Evolutionary conservation across 208 protist species (phyloP), one percentile per base, ranked within the genome.

Genomic region (Wallacemonas sp.): DNA sequence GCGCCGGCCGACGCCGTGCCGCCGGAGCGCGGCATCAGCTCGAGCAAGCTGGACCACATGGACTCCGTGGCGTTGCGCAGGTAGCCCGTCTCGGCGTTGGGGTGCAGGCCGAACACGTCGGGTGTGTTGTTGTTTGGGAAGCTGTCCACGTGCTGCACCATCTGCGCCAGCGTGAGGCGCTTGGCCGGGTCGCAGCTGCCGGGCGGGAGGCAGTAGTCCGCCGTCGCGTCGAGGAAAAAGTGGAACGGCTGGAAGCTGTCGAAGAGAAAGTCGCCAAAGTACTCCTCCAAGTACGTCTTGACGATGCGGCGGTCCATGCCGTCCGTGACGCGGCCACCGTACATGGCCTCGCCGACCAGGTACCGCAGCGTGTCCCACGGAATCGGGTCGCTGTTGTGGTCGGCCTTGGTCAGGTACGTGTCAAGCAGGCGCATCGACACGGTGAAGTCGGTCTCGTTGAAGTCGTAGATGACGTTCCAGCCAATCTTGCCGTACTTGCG

Each of bases 201-300:
- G 28, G 82, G 31, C 31, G 98, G 97, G 65, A 98, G 82, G 66
- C 79, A 83, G 78, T 99, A 99, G 68, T 97, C 86, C 11, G 94
- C 86, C 12, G 88, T 76, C 7, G 79, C 79, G 76, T 93, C 85
- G n/a, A 74, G 29, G 65, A 97, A 99, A 82, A 99, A 99, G 83
- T 98, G 89, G 82, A 99, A 99, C 18, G 95, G 90, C 80, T 99
- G 98, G 86, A 98, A 99, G 45, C 91, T 94, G 76, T 99, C 99
- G 76, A 99, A 99, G 29, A 99, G 83, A 79, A 99, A 99, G 77
- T 99, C 98, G 42, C 99, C 99, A 78, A 99, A 97, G 87, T 99
- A 99, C 89, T 99, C 99, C 62, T 99, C 92, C 8, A 99, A 79
- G 79, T 99, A 99, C 23, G 98, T 99, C 69, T 93, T 97, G 5